Evolutionary conservation across 108 stramenopile species (phyloP), one percentile per base, ranked within the genome.

Genomic region (Cyclotella sp.): DNA sequence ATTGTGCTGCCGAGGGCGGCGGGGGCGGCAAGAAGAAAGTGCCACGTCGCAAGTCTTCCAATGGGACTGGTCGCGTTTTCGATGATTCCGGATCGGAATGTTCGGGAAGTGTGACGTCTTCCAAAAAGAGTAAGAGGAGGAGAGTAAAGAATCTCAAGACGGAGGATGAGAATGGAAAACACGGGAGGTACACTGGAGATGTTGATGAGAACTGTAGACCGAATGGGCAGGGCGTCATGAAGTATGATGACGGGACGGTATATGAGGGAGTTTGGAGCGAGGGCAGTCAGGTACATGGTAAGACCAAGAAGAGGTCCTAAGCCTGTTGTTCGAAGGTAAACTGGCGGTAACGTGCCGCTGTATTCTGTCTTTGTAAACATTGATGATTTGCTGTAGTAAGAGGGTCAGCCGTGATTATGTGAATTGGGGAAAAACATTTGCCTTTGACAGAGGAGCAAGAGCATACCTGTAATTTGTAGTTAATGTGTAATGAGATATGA

Each of bases 101-200:
- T 11, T 60, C 58, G n/a, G 59, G 57, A 10, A 41, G 21, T 40
- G 72, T 27, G 9, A 63, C 73, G 26, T 63, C 67, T 39, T 68
- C 59, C 24, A 67, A 72, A 57, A 81, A 81, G 41, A 45, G 54
- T 28, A 78, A 55, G 53, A 30, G 62, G 9, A 42, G 62, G 8
- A 73, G 80, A 2, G 80, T 81, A 19, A 81, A 81, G 44, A 81
- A 81, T 41, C 24, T 81, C 21, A 81, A 75, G 68, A 81, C 80
- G 16, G 80, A 74, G 42, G 73, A 75, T 59, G 80, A 81, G 42
- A 63, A 69, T 65, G 80, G 73, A 59, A 75, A 60, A 62, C 62
- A 53, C 29, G 80, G 80, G 45, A 53, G 67, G 68, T 81, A 81
- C 41, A 55, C 53, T 26, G 80, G 80, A 14, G 74, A 81, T 64